phyloP scores from a whole-genome alignment of 768 basidiomycete genomes.

The Hebeloma cylindrosporum region DNA sequence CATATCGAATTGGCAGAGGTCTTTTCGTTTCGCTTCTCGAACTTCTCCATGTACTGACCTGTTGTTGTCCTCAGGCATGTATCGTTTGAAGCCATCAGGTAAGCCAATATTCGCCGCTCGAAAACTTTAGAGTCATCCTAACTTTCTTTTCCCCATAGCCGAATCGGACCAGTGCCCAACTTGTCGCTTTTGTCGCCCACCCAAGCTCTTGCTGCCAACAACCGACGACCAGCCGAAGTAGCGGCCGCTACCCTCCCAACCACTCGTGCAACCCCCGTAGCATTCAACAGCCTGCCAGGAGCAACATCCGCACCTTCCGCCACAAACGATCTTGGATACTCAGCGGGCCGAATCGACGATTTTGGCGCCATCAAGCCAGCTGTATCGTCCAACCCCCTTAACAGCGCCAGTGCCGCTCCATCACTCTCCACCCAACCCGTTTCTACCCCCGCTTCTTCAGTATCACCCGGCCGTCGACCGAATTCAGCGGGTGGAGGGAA shows the following conservation, averaged over 20 bases:
- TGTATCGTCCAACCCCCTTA: constrained; percentile 8
- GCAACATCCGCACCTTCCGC: constrained; percentile 6
- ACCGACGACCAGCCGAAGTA: constrained; percentile 16
- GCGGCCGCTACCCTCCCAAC: constrained; percentile 23
- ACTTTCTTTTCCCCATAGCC: constrained; percentile 32
- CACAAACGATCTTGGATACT: constrained; percentile 25
- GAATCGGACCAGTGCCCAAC: constrained; percentile 47
- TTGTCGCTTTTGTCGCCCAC: constrained; percentile 40
- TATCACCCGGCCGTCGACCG: constrained; percentile 14
- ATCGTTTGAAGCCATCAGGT: constrained; percentile 69
- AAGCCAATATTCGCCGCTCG: constrained; percentile 23
- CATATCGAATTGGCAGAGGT: constrained; percentile 87
- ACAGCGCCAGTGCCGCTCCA: constrained; percentile 8
- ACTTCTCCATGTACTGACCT: constrained; percentile 2
- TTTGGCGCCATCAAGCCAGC: constrained; percentile 16
- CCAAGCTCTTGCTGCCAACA: constrained; percentile 9
- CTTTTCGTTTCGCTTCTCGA: constrained; percentile 23
- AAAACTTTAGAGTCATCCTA: constrained; percentile 4
- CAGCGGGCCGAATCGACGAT: constrained; percentile 15
- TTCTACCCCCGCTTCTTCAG: constrained; percentile 8
- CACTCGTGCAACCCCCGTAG: constrained; percentile 16
- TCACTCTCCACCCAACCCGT: background rate
- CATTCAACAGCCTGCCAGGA: constrained; percentile 22
- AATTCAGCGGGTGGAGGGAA: constrained; percentile 28
- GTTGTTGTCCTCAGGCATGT: constrained; percentile 49